A percentile compares a stretch with the other conserved stretches of the same genome.
phyloP scores from a whole-genome alignment of 2,329 filamentous ascomycete species.

The Dothiorella sarmentorum region DNA sequence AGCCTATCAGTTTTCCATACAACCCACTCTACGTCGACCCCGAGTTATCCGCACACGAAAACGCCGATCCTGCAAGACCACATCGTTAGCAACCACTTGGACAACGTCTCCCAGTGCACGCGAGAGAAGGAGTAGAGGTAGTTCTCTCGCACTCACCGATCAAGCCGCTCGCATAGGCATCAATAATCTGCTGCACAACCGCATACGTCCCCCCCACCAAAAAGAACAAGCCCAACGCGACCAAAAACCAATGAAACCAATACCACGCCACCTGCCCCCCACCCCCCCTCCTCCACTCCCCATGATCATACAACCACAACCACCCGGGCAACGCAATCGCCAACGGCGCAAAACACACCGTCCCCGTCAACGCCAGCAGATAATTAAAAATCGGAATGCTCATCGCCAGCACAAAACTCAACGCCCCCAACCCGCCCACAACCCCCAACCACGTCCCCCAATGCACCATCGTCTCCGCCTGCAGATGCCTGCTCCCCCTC shows the following conservation, averaged over 20 bases:
- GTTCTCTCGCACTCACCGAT: conserved; percentile 43
- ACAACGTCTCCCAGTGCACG: neutral
- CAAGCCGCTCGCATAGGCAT: conserved; percentile 48
- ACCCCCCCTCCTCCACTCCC: conserved; percentile 38
- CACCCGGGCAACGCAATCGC: conserved; percentile 48
- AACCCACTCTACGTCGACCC: conserved; percentile 31
- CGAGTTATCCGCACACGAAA: conserved; percentile 50
- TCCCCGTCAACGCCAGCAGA: conserved; percentile 49
- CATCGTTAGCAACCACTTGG: neutral
- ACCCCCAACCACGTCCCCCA: conserved; percentile 49
- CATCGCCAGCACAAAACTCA: conserved; percentile 44
- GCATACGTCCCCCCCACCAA: conserved; percentile 50
- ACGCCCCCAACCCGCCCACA: conserved; percentile 45
- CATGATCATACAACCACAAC: conserved; percentile 52
- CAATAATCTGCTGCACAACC: conserved; percentile 50
- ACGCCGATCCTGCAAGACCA: conserved; percentile 34
- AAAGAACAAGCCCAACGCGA: conserved; percentile 47
- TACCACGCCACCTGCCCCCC: conserved; percentile 37
- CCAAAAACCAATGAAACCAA: conserved; percentile 41
- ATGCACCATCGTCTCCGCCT: conserved; percentile 46
- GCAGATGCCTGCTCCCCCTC: conserved; percentile 44
- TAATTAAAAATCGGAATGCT: conserved; percentile 56
- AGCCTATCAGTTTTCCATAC: too few relatives aligned
- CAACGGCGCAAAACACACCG: conserved; percentile 51
- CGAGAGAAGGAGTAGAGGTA: too few relatives aligned